Evolutionary conservation across 352 stramenopile genomes (phyloP).

Genomic region (Globisporangium abappressorium): DNA sequence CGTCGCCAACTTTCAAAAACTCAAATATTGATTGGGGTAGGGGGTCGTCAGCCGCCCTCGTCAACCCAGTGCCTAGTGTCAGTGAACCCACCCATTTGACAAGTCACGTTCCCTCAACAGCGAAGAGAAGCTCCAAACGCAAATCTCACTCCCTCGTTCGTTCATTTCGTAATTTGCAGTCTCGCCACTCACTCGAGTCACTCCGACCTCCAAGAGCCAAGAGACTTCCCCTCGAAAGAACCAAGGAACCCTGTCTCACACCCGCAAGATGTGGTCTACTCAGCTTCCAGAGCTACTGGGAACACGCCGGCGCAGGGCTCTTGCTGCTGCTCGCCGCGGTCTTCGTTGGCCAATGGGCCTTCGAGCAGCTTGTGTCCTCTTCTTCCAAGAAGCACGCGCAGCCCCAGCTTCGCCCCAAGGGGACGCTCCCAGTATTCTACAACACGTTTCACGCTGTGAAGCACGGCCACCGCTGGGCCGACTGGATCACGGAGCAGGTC

Average conservation of each 20-base stretch:
- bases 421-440: neutral
- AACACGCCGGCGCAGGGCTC: neutral
- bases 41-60: neutral
- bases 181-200: neutral
- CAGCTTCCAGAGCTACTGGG: neutral
- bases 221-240: neutral
- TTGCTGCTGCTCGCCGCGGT: neutral
- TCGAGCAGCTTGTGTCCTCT: neutral
- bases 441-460: neutral
- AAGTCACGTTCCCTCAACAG: neutral
- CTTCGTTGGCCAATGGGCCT: neutral
- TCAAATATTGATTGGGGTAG: too few species aligned
- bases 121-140: too few species aligned
- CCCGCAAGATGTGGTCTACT: neutral
- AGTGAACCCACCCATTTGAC: too few species aligned
- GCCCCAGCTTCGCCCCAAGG: neutral
- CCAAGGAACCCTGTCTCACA: neutral
- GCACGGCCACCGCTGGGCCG: conserved; percentile 7
- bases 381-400: neutral
- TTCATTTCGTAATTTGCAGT: neutral
- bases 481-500: conserved; percentile 1
- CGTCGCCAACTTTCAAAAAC: neutral
- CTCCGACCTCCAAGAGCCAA: too few species aligned
- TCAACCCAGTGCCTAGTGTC: neutral
- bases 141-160: neutral